These are phyloP conservation scores for Ophiostoma fasciatum DNA, from an alignment of 2,329 filamentous ascomycete genomes.

Conservation along the genomic window DNA sequence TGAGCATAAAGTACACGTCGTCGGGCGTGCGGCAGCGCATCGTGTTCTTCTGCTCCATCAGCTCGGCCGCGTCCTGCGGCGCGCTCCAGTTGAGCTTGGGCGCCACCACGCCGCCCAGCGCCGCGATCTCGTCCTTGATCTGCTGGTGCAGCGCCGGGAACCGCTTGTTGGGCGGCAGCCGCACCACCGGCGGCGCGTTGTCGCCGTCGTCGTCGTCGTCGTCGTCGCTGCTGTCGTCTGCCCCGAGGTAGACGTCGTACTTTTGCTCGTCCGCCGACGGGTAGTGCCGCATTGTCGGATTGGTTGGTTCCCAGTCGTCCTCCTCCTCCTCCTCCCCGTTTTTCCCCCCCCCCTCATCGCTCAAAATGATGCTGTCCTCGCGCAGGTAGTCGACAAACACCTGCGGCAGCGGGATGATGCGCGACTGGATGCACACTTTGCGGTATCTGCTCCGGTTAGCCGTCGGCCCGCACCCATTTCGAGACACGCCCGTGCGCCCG, in stretches of 20 bases:
- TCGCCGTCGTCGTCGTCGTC: constrained; percentile 31
- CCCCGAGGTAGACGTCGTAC: constrained; percentile 7
- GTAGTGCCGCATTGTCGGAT: constrained; percentile 17
- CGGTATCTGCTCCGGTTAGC: constrained; percentile 60
- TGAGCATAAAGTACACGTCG: constrained; percentile 86
- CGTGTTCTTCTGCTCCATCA: constrained; percentile 68
- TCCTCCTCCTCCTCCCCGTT: constrained; percentile 32
- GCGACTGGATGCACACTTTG: constrained; percentile 67
- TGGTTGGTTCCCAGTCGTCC: constrained; percentile 35
- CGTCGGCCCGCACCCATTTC: neutral
- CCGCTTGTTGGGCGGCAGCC: constrained; percentile 36
- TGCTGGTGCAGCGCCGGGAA: constrained; percentile 60
- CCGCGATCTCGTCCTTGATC: constrained; percentile 63
- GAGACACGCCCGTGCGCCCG: neutral
- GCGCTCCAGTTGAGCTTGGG: constrained; percentile 97
- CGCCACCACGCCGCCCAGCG: constrained; percentile 72
- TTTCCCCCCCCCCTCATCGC: constrained; percentile 34
- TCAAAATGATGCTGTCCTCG: constrained; percentile 83
- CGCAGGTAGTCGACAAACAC: constrained; percentile 76
- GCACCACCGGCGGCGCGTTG: constrained; percentile 25
- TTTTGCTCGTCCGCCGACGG: constrained; percentile 27
- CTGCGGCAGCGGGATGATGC: constrained; percentile 61
- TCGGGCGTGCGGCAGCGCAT: constrained; percentile 81
- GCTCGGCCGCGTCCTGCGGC: constrained; percentile 92
- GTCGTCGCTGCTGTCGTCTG: constrained; percentile 17